Evolutionary conservation across 1,284 basidiomycete genomes (phyloP).

Genomic region (Cutaneotrichosporon cyanovorans): DNA sequence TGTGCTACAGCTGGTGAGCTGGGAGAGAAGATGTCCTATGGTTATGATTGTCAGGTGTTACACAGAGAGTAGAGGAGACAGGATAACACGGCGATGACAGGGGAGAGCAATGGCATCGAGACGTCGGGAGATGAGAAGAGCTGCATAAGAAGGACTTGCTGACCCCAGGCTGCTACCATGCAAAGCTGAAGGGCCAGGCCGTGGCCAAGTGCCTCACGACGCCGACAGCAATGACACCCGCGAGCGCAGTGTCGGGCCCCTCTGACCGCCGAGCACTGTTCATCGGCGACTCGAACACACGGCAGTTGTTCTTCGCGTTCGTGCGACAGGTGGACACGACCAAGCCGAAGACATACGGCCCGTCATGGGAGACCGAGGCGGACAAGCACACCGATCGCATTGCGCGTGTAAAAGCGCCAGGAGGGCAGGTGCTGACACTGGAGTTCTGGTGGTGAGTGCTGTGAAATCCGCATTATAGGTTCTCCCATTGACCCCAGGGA

Average conservation of each 20-base stretch:
- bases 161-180: constrained; percentile 27
- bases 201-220: constrained; percentile 24
- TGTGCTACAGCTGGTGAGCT: too few species aligned
- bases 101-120: too few species aligned
- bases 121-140: too few species aligned
- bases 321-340: constrained; percentile 48
- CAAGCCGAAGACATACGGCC: constrained; percentile 12
- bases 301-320: constrained; percentile 69
- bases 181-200: constrained; percentile 13
- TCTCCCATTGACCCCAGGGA: constrained; percentile 20
- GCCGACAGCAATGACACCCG: constrained; percentile 12
- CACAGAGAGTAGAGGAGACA: too few species aligned
- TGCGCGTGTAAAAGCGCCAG: constrained; percentile 14
- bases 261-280: constrained; percentile 54
- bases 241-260: not conserved
- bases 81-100: too few species aligned
- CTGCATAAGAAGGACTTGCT: too few species aligned
- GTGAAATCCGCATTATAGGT: not conserved
- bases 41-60: too few species aligned
- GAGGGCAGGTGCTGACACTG: constrained; percentile 47
- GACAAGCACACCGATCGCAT: constrained; percentile 62
- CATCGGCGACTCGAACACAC: constrained; percentile 75
- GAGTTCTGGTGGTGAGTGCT: constrained; percentile 59
- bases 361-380: constrained; percentile 40
- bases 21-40: too few species aligned